Evolutionary conservation across 202 grass and related monocot species (phyloP).

Genomic region (Miscanthus sacchariflorus): DNA sequence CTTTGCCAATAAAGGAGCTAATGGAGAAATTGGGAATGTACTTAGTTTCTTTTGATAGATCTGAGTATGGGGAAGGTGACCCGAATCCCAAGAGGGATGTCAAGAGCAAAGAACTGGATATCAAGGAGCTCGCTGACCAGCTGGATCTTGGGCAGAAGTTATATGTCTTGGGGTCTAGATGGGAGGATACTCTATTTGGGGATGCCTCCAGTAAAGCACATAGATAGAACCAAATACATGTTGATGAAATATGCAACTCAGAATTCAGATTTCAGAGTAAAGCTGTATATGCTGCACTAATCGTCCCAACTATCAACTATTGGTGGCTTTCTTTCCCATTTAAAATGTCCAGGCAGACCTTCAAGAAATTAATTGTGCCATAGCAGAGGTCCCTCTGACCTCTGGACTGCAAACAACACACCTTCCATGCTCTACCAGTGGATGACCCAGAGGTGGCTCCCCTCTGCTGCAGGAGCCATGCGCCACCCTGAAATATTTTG

Average conservation of each 20-base stretch:
- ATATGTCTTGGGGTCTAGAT: conserved; percentile 68
- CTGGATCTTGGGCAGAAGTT: conserved; percentile 68
- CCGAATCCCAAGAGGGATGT: conserved; percentile 57
- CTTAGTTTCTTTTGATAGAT: conserved; percentile 73
- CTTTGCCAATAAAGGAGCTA: conserved; percentile 54
- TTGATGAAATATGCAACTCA: conserved; percentile 36
- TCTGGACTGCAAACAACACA: conserved; percentile 63
- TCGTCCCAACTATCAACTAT: conserved; percentile 65
- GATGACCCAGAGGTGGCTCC: conserved; percentile 71
- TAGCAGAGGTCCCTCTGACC: conserved; percentile 55
- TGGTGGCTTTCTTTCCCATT: conserved; percentile 78
- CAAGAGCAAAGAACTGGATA: conserved; percentile 67
- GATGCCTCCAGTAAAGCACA: conserved; percentile 59
- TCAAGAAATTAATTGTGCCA: conserved; percentile 52
- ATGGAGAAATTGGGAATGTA: conserved; percentile 65
- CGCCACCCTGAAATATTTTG: conserved; percentile 58
- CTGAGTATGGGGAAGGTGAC: conserved; percentile 69
- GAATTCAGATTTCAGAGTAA: conserved; percentile 36
- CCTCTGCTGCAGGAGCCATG: conserved; percentile 45
- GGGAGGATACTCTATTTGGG: conserved; percentile 70
- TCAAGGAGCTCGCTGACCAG: conserved; percentile 65
- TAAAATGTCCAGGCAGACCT: conserved; percentile 48
- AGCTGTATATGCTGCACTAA: conserved; percentile 32
- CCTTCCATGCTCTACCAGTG: conserved; percentile 67
- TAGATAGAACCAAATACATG: conserved; percentile 4